These are phyloP conservation scores for Aphanomyces astaci DNA, from an alignment of 352 stramenopile species.

Conservation along the genomic window DNA sequence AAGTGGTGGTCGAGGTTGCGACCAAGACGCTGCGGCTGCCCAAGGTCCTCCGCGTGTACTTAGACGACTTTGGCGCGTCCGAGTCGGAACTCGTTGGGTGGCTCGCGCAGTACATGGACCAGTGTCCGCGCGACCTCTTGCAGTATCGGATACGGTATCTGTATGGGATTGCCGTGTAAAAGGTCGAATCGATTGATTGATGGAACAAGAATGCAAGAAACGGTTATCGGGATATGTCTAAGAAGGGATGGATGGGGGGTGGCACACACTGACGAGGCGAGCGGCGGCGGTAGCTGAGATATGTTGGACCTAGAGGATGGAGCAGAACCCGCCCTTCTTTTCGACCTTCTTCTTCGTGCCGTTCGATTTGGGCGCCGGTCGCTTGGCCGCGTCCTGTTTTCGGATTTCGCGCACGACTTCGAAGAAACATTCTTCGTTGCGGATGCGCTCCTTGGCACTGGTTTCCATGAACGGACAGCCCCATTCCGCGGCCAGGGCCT, in stretches of 20 bases:
- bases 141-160: slow-evolving; percentile 73
- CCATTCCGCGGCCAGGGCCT: slow-evolving; percentile 61
- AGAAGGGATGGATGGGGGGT: slow-evolving; percentile 1
- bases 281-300: neutral
- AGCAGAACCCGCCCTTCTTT: slow-evolving; percentile 51
- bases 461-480: slow-evolving; percentile 84
- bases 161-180: slow-evolving; percentile 31
- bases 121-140: slow-evolving; percentile 55
- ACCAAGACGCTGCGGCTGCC: slow-evolving; percentile 55
- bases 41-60: slow-evolving; percentile 72
- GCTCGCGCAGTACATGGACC: slow-evolving; percentile 78
- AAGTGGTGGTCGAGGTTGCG: slow-evolving; percentile 53
- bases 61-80: slow-evolving; percentile 78
- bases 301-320: slow-evolving; percentile 31
- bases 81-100: slow-evolving; percentile 81
- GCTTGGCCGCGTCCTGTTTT: slow-evolving; percentile 54
- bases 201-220: too few relatives aligned
- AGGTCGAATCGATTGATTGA: neutral
- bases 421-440: slow-evolving; percentile 87
- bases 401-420: slow-evolving; percentile 83
- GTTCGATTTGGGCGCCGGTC: slow-evolving; percentile 32
- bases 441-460: slow-evolving; percentile 82
- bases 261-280: neutral
- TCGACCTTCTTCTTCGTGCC: slow-evolving; percentile 38
- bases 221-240: slow-evolving; percentile 5